Evolutionary conservation across 2,329 filamentous ascomycete genomes (phyloP).

Genomic region (Botrytis cinerea): DNA sequence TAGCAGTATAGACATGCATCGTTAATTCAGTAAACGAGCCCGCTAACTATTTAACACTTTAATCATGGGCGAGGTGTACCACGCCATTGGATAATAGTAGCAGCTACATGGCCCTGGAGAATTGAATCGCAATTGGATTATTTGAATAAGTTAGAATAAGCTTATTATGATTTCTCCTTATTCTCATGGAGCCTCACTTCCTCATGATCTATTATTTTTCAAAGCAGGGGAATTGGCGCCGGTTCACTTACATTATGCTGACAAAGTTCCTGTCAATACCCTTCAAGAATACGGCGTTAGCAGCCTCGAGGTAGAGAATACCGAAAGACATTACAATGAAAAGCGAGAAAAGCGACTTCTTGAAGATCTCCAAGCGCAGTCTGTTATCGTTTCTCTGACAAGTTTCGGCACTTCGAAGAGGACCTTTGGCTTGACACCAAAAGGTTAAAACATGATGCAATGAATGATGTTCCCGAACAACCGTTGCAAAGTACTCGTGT

Average conservation of each 20-base stretch:
- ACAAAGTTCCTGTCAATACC: neutral
- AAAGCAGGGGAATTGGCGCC: too few relatives aligned
- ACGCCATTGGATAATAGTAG: neutral
- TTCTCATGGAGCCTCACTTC: too few relatives aligned
- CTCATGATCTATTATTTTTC: too few relatives aligned
- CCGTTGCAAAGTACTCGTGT: neutral
- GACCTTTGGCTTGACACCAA: neutral
- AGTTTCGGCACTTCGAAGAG: neutral
- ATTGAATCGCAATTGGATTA: neutral
- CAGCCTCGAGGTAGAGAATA: neutral
- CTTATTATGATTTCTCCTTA: neutral
- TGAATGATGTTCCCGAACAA: neutral
- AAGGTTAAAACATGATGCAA: neutral
- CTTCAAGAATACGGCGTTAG: neutral
- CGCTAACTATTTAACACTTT: neutral
- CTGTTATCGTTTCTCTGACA: neutral
- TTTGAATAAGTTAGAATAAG: neutral
- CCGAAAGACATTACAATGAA: neutral
- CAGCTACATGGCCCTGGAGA: neutral
- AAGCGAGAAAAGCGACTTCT: neutral
- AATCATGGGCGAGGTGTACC: neutral
- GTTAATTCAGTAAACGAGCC: neutral
- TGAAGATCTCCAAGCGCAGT: neutral
- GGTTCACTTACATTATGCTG: too few relatives aligned
- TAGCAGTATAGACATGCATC: neutral